Evolutionary conservation across 1,139 yeast genomes (phyloP).

Genomic region (Kodamaea arcana): DNA sequence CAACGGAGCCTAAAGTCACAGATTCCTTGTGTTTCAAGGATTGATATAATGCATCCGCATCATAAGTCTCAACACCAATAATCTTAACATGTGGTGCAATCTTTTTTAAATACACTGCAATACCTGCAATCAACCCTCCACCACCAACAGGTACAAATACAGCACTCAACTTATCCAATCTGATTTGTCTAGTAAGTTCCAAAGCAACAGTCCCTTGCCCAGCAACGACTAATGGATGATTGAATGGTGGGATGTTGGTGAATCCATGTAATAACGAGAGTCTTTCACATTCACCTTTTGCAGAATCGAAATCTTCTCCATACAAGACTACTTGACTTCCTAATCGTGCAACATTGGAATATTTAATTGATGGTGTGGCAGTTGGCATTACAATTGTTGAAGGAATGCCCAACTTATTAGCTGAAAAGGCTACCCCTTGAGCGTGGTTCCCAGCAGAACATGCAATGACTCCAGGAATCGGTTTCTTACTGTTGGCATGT

Average conservation of each 20-base stretch:
- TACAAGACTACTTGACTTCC: conserved; percentile 91
- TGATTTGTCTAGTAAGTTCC: conserved; percentile 84
- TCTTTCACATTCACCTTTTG: conserved; percentile 82
- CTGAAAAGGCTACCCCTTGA: conserved; percentile 96
- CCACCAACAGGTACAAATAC: conserved; percentile 95
- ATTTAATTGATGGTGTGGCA: conserved; percentile 93
- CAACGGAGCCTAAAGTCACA: conserved; percentile 63
- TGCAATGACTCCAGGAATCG: conserved; percentile 88
- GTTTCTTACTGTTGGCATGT: conserved; percentile 51
- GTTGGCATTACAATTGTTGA: conserved; percentile 98
- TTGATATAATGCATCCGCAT: conserved; percentile 85
- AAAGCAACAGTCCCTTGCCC: conserved; percentile 98
- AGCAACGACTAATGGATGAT: conserved; percentile 97
- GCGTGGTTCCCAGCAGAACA: conserved; percentile 99
- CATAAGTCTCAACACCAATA: conserved; percentile 93
- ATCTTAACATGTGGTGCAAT: conserved; percentile 96
- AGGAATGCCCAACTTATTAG: conserved; percentile 77
- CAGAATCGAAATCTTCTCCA: conserved; percentile 93
- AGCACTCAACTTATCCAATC: conserved; percentile 74
- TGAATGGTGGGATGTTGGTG: conserved; percentile 93
- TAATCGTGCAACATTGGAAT: conserved; percentile 80
- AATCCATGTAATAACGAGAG: conserved; percentile 65
- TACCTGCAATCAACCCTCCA: conserved; percentile 92
- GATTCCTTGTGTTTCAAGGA: conserved; percentile 59
- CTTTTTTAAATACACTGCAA: conserved; percentile 84